Conservation (phyloP, 148 eudicot genomes). For the Chenopodium formosanum region DNA sequence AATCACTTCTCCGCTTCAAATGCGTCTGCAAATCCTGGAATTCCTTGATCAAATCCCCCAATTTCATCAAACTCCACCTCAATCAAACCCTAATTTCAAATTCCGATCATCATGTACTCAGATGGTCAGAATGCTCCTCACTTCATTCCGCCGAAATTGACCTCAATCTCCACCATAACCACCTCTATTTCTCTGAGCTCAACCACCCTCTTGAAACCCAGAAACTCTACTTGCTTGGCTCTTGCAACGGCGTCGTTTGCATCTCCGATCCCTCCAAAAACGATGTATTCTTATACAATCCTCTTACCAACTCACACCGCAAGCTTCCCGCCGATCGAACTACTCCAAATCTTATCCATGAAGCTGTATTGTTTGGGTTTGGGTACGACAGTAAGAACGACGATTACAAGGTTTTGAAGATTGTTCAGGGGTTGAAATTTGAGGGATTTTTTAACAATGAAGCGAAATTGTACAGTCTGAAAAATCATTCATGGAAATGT, state of each 20-base stretch:
- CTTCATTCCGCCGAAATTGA: not conserved
- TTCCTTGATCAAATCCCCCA: not conserved
- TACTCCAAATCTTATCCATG: not conserved
- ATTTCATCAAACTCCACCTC: not conserved
- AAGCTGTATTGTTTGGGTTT: not conserved
- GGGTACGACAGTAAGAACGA: too few species aligned
- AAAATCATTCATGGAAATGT: too few species aligned
- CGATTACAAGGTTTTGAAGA: too few species aligned
- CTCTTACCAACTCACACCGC: not conserved
- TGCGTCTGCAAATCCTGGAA: conserved; percentile 1
- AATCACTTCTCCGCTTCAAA: not conserved
- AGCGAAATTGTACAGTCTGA: too few species aligned
- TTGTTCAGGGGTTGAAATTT: too few species aligned
- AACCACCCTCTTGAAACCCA: conserved; percentile 8
- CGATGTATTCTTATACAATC: not conserved
- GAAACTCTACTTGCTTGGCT: not conserved
- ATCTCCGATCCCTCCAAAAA: not conserved
- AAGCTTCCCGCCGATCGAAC: not conserved
- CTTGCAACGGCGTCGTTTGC: conserved; percentile 13
- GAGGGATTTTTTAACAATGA: too few species aligned
- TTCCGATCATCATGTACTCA: not conserved
- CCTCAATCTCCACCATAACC: not conserved
- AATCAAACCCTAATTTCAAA: not conserved
- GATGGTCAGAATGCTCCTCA: not conserved
- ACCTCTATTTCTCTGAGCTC: not conserved